A percentile compares a stretch with the other conserved stretches of the same genome.
These are phyloP conservation scores for Cardamine chenopodiifolia DNA, from an alignment of 345 rosid genomes.

Conservation along the genomic window DNA sequence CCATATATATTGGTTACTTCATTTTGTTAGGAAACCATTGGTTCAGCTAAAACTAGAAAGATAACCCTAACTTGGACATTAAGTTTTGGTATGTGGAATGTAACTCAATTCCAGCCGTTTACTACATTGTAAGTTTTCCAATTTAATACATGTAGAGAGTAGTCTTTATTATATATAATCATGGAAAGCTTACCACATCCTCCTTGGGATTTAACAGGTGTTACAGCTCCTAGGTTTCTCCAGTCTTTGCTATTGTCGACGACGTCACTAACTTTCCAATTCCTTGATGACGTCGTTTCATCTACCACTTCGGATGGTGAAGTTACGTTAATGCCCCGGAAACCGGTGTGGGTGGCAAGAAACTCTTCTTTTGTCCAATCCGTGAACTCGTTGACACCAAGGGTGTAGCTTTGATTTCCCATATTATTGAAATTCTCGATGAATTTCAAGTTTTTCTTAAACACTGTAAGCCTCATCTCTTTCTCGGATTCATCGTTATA, in stretches of 20 bases:
- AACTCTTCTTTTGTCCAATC: constrained; percentile 63
- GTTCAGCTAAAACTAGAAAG: not conserved
- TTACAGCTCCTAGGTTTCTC: constrained; percentile 49
- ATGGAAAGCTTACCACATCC: constrained; percentile 40
- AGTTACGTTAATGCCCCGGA: constrained; percentile 10
- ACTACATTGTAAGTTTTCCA: not conserved
- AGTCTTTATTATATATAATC: not conserved
- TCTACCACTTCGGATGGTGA: constrained; percentile 3
- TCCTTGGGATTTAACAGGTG: constrained; percentile 48
- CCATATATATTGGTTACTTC: not conserved
- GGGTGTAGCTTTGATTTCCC: constrained; percentile 47
- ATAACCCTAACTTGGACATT: not conserved
- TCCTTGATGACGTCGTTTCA: constrained; percentile 22
- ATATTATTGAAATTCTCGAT: constrained; percentile 45
- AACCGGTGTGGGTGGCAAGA: constrained; percentile 46
- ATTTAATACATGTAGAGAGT: not conserved
- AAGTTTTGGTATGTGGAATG: not conserved
- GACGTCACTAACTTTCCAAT: constrained; percentile 33
- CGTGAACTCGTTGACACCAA: constrained; percentile 59
- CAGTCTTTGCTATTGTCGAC: constrained; percentile 41
- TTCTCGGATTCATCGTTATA: constrained; percentile 37
- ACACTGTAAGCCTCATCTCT: constrained; percentile 39
- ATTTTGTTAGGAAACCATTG: not conserved
- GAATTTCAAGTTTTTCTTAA: constrained; percentile 41
- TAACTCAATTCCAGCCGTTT: not conserved